phyloP scores from a whole-genome alignment of 495 filamentous ascomycete genomes.

The Tuber brumale region DNA sequence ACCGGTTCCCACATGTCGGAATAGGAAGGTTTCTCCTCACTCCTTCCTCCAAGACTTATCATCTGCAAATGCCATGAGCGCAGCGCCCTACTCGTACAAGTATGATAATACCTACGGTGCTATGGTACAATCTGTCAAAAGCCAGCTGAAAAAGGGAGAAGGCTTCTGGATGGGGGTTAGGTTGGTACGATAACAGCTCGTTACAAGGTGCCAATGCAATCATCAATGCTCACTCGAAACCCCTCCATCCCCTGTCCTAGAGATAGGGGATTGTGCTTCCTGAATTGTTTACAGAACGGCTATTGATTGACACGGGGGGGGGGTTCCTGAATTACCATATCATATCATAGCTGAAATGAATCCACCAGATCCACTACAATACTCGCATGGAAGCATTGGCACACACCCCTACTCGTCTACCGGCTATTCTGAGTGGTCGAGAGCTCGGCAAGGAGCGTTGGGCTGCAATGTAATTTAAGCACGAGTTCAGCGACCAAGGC shows the following conservation, averaged over 20 bases:
- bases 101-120: no score
- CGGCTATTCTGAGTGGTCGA: not conserved
- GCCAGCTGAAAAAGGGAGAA: not conserved
- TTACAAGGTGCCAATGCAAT: not conserved
- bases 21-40: not conserved
- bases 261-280: not conserved
- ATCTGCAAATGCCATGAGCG: not conserved
- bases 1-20: not conserved
- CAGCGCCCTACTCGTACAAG: not conserved
- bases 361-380: not conserved
- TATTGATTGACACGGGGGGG: not conserved
- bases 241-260: not conserved
- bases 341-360: not conserved
- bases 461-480: not conserved
- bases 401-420: not conserved
- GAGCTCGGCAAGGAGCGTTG: not conserved
- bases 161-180: no score
- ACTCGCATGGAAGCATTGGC: not conserved
- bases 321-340: no score
- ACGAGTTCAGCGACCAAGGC: not conserved
- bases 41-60: not conserved
- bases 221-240: not conserved
- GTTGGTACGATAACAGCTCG: no score
- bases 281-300: not conserved
- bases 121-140: not conserved